Base-by-base conservation (phyloP, 2,329 filamentous ascomycete genomes). In the Hypomyces perniciosus region DNA sequence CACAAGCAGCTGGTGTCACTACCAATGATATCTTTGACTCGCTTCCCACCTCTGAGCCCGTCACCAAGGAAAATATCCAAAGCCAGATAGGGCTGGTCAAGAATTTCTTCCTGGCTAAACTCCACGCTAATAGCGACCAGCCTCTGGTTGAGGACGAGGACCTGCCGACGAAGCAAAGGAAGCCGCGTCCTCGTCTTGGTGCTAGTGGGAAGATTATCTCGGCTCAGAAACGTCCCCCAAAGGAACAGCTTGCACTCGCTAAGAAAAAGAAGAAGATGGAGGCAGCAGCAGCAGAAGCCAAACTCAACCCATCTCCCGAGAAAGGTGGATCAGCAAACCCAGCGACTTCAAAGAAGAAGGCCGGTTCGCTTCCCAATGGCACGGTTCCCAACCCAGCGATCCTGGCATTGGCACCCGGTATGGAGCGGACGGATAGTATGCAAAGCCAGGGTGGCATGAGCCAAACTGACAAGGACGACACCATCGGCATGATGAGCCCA, bases 101-200 rank as follows among this genome's bases (percentile, higher is more conserved):
- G 68, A 86, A 89, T 62, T 99, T 95, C 78, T 96, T 97, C 74
- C 82, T 90, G 53, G 84, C 84, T 60, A 96, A 95, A 69, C 74
- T 99, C 52, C 88, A 90, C 61, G 86, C 88, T 50, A 93, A 91
- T 66, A 81, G 81, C 65, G 69, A 92, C 62, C 81, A 90, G 65
- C 84, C 90, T 40, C 78, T 99, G 57, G 75, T 95, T 47, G 93
- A 99, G 72, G 93, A 99, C 70, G 89, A 97, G 64, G 92, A 99
- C 59, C 74, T 99, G 27, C 93, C 95, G 12, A 81, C 85, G 50
- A 99, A 99, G 71, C 93, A 99, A 71, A 80, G 90, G 73, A 86
- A 73, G 71, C 89, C 72, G 27, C 76, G 80, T n/a, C 80, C 82
- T n/a, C 75, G 80, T 31, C 76, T 82, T 27, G 79, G 79, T 33